These are phyloP conservation scores for Basidiobolus meristosporus DNA, from an alignment of 371 early-diverging fungal species.

Conservation along the genomic window DNA sequence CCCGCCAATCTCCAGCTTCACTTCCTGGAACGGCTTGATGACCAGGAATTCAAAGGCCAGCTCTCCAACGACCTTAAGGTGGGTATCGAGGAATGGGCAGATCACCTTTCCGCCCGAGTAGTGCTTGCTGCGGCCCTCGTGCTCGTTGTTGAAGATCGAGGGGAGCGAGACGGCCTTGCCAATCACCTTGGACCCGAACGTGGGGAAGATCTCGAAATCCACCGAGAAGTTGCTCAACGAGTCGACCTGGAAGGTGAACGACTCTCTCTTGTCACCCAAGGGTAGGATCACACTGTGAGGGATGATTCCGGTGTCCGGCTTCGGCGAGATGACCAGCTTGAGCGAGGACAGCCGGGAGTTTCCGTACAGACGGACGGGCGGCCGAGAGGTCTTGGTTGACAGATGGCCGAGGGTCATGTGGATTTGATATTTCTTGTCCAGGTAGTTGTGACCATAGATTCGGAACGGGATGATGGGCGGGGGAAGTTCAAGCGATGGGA, in stretches of 20 bases:
- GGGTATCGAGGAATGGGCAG: constrained; percentile 68
- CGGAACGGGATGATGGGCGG: constrained; percentile 94
- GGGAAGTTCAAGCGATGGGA: constrained; percentile 74
- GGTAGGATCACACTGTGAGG: constrained; percentile 85
- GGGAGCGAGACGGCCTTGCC: constrained; percentile 72
- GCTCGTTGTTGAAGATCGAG: constrained; percentile 24
- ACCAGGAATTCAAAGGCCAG: constrained; percentile 61
- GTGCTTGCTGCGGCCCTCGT: constrained; percentile 5
- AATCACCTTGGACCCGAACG: constrained; percentile 86
- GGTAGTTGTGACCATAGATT: constrained; percentile 87
- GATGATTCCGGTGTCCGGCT: constrained; percentile 72
- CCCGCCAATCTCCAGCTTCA: constrained; percentile 77
- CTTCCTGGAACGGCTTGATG: constrained; percentile 72
- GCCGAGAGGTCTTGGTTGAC: constrained; percentile 8
- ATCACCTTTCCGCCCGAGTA: constrained; percentile 21
- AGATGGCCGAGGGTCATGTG: constrained; percentile 37
- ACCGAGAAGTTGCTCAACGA: constrained; percentile 48
- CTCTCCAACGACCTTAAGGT: constrained; percentile 78
- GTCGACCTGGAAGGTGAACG: constrained; percentile 69
- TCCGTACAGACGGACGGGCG: constrained; percentile 38
- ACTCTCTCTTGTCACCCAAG: constrained; percentile 54
- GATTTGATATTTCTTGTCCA: constrained; percentile 67
- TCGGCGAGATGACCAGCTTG: constrained; percentile 33
- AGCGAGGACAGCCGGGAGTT: constrained; percentile 42
- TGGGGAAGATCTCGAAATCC: constrained; percentile 83